Conservation (phyloP, 352 stramenopile genomes). For the Pythium aphanidermatum region DNA sequence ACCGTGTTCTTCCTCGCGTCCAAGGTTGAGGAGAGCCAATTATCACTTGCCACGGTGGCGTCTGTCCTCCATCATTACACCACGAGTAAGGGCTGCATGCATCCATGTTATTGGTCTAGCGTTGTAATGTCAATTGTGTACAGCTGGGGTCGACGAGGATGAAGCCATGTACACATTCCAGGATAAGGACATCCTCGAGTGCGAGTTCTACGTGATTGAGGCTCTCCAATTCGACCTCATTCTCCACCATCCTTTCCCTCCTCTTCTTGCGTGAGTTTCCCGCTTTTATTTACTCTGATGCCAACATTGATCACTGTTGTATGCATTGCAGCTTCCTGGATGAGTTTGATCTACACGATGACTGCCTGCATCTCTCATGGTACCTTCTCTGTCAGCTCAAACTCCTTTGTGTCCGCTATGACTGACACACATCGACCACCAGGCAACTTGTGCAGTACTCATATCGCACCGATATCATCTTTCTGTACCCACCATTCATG, state of each 20-base stretch:
- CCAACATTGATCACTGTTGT: no score
- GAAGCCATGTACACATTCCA: conserved; percentile 87
- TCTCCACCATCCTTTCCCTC: conserved; percentile 78
- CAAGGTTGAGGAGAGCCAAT: conserved; percentile 84
- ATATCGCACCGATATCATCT: conserved; percentile 84
- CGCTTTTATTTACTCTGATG: not conserved
- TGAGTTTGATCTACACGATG: conserved; percentile 81
- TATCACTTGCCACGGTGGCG: conserved; percentile 71
- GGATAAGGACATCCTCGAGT: conserved; percentile 88
- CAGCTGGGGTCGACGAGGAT: conserved; percentile 78
- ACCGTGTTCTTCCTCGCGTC: conserved; percentile 85
- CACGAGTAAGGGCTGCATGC: conserved; percentile 42
- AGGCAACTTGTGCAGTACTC: conserved; percentile 86
- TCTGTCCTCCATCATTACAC: conserved; percentile 85
- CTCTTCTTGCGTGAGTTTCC: conserved; percentile 64
- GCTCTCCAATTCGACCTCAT: conserved; percentile 86
- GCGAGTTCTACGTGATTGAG: conserved; percentile 88
- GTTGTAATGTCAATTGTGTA: no score
- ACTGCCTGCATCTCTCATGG: conserved; percentile 82
- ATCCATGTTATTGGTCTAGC: not conserved
- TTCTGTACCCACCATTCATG: conserved; percentile 83
- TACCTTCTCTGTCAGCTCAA: conserved; percentile 15
- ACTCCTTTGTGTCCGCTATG: not conserved
- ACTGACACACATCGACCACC: no score
- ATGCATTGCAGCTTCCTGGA: conserved; percentile 58